These are phyloP conservation scores for Puccinia hordei DNA, from an alignment of 1,284 basidiomycete genomes.

Conservation along the genomic window DNA sequence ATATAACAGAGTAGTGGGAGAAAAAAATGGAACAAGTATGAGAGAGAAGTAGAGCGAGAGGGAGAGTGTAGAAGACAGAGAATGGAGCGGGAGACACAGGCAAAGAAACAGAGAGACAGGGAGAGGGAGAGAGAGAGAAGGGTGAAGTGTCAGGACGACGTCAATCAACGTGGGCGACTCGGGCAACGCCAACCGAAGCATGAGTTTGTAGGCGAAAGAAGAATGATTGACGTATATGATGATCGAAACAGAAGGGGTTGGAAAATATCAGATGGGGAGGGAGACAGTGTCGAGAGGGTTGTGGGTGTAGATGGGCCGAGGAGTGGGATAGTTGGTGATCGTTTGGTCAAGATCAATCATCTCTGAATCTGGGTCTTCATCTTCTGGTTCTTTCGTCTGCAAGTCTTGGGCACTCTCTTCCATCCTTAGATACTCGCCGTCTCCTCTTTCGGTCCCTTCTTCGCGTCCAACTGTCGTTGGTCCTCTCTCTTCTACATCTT, in stretches of 20 bases:
- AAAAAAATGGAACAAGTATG: background rate
- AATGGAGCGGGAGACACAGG: background rate
- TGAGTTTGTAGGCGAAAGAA: background rate
- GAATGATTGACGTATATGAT: no score
- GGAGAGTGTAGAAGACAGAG: no score
- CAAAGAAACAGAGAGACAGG: background rate
- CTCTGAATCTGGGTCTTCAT: background rate
- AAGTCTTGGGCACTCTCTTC: no score
- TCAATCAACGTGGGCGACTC: no score
- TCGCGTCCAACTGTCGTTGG: no score
- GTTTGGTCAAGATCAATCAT: conserved; percentile 1
- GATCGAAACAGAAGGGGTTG: background rate
- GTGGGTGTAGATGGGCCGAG: background rate
- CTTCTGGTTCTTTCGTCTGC: background rate
- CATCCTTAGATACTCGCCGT: background rate
- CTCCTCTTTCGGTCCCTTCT: background rate
- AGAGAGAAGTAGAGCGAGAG: background rate
- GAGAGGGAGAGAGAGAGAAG: background rate
- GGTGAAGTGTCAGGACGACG: no score
- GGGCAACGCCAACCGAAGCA: background rate
- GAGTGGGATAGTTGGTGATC: background rate
- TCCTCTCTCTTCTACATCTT: background rate
- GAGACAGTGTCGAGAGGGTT: background rate
- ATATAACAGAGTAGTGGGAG: background rate
- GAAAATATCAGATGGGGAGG: background rate